A percentile compares a stretch with the other conserved stretches of the same genome.
phyloP scores from a whole-genome alignment of 176 grass and related monocot species.

The Triticum turgidum region DNA sequence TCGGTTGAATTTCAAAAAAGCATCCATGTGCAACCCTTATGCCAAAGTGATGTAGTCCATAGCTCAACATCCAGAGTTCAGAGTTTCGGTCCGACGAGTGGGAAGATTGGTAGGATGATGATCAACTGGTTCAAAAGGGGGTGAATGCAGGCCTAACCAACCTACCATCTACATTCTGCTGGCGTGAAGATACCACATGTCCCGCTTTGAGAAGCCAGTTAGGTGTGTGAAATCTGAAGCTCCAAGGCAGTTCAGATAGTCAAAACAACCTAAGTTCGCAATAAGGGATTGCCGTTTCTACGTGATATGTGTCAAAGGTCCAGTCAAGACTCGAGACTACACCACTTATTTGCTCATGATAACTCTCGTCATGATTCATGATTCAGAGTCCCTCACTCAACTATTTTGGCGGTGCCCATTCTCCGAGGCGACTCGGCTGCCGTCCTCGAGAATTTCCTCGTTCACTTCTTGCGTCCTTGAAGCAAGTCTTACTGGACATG shows the following conservation, averaged over 20 bases:
- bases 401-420: background rate
- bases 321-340: background rate
- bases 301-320: background rate
- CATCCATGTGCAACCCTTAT: slow-evolving; percentile 33
- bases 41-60: background rate
- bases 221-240: background rate
- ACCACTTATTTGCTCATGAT: background rate
- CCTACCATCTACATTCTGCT: background rate
- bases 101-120: slow-evolving; percentile 19
- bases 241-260: background rate
- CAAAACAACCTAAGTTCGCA: background rate
- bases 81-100: background rate
- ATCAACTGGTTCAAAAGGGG: background rate
- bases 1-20: slow-evolving; percentile 26
- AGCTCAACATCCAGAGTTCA: background rate
- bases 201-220: background rate
- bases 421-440: background rate
- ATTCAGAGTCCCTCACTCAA: background rate
- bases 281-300: background rate
- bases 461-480: background rate
- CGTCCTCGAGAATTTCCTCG: background rate
- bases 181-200: background rate
- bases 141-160: background rate
- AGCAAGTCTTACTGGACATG: background rate
- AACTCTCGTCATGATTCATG: background rate